Percentiles rank a stretch among this genome's conserved stretches.
phyloP scores from a whole-genome alignment of 1,284 basidiomycete genomes.

The Ceratobasidium sp. region DNA sequence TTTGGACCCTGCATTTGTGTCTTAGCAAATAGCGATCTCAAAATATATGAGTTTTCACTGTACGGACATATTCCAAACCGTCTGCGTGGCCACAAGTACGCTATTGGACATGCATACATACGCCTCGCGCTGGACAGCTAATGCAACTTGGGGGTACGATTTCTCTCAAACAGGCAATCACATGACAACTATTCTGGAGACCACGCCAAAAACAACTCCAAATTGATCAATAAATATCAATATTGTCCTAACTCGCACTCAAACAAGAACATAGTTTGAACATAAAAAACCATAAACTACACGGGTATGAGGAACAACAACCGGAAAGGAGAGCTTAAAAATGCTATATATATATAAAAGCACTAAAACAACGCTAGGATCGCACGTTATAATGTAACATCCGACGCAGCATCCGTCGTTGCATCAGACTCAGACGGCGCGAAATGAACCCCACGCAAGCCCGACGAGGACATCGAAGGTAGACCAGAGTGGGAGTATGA shows the following conservation, averaged over 20 bases:
- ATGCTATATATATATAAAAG: too few relatives aligned
- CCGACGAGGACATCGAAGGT: constrained; percentile 15
- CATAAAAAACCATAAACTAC: background rate
- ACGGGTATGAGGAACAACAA: background rate
- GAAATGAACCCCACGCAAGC: constrained; percentile 32
- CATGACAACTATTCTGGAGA: too few relatives aligned
- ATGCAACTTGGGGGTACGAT: too few relatives aligned
- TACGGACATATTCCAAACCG: too few relatives aligned
- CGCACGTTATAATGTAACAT: background rate
- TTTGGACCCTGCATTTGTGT: background rate
- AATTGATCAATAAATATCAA: background rate
- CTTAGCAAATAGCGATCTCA: too few relatives aligned
- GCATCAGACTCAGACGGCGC: constrained; percentile 28
- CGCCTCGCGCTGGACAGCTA: too few relatives aligned
- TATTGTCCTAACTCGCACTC: background rate
- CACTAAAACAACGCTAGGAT: too few relatives aligned
- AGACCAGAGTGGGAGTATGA: background rate
- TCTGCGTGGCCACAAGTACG: too few relatives aligned
- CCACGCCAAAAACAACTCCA: background rate
- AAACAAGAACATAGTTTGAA: background rate
- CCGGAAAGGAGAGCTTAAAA: background rate
- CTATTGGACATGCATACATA: too few relatives aligned
- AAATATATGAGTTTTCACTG: too few relatives aligned
- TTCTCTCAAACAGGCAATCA: too few relatives aligned
- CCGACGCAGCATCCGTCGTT: constrained; percentile 1